Evolutionary conservation across 768 basidiomycete genomes (phyloP).

Genomic region (Filobasidium floriforme): DNA sequence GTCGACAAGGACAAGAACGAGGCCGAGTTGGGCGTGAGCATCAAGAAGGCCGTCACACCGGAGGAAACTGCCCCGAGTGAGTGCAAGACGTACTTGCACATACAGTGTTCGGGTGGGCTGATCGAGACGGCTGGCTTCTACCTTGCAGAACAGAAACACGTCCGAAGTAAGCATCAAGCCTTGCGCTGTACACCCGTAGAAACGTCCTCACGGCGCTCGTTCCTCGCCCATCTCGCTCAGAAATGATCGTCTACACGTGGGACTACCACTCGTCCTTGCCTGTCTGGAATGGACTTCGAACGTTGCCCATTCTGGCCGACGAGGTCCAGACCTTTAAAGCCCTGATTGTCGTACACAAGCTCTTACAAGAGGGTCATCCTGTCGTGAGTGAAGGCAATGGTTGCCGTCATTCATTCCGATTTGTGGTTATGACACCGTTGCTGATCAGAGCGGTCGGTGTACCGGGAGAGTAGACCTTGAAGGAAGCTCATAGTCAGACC

Average conservation of each 20-base stretch:
- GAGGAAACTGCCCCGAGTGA: slow-evolving; percentile 85
- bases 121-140: slow-evolving; percentile 9
- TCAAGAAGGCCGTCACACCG: slow-evolving; percentile 94
- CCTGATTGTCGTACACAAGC: slow-evolving; percentile 93
- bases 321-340: slow-evolving; percentile 98
- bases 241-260: slow-evolving; percentile 98
- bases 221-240: slow-evolving; percentile 47
- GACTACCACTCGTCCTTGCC: slow-evolving; percentile 96
- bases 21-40: slow-evolving; percentile 81
- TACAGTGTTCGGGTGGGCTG: not conserved
- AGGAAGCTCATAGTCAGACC: slow-evolving; percentile 93
- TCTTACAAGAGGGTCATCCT: slow-evolving; percentile 95
- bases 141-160: slow-evolving; percentile 77
- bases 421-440: not conserved
- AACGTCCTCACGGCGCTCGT: too few relatives aligned
- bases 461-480: slow-evolving; percentile 61
- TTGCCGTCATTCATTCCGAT: not conserved
- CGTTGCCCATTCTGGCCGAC: slow-evolving; percentile 92
- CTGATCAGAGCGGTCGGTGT: not conserved
- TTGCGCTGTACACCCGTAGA: slow-evolving; percentile 1
- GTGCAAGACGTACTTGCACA: not conserved
- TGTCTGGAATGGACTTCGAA: slow-evolving; percentile 94
- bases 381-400: slow-evolving; percentile 54
- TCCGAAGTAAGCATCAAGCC: slow-evolving; percentile 62
- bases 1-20: slow-evolving; percentile 99